phyloP scores from a whole-genome alignment of 306 rosid species.

The Gleditsia sinensis region DNA sequence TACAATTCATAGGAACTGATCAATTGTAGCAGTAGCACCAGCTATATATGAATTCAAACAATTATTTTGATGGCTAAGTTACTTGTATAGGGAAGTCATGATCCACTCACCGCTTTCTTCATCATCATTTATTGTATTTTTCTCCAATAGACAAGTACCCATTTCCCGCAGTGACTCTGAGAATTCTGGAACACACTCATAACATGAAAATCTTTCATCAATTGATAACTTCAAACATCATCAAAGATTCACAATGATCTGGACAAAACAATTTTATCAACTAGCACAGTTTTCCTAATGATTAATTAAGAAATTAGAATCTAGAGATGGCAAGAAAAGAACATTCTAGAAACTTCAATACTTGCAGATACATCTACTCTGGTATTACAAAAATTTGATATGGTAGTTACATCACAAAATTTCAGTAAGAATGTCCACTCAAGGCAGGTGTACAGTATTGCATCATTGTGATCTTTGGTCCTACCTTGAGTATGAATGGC shows the following conservation, averaged over 20 bases:
- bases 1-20: constrained; percentile 19
- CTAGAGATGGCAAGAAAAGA: neutral
- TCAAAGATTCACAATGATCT: constrained; percentile 18
- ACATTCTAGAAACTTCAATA: neutral
- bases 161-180: constrained; percentile 84
- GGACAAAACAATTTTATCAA: neutral
- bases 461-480: constrained; percentile 6
- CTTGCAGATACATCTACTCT: neutral
- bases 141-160: constrained; percentile 78
- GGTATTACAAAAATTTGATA: constrained; percentile 15
- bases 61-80: constrained; percentile 25
- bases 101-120: constrained; percentile 64
- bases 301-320: neutral
- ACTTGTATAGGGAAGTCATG: constrained; percentile 22
- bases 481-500: neutral
- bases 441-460: neutral
- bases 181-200: constrained; percentile 67
- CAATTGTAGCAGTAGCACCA: constrained; percentile 37
- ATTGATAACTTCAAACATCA: neutral
- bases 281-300: neutral
- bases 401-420: constrained; percentile 15
- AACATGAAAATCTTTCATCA: constrained; percentile 9
- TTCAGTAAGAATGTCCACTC: constrained; percentile 8
- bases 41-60: constrained; percentile 39
- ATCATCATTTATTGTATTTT: constrained; percentile 56